Base-by-base conservation (phyloP, 192 early-diverging fungal genomes). In the Gaertneriomyces sp. region DNA sequence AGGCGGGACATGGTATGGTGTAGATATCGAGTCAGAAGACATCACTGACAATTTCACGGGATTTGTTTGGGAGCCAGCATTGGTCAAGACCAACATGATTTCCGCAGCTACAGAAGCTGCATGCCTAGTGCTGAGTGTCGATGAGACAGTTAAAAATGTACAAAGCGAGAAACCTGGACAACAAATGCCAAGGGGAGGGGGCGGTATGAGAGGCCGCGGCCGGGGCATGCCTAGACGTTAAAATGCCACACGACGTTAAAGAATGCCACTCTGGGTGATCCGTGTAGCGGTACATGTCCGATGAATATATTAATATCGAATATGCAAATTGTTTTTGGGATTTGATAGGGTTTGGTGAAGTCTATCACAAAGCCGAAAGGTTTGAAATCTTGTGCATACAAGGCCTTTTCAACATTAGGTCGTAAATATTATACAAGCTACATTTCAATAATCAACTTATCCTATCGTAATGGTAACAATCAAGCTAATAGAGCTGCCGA, bases 1-100 rank as follows among this genome's bases (percentile, higher is more conserved):
- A 68, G 88, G 86, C 55, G 83, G 79, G 64, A 85, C 63, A 53
- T 98, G 96, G 96, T 88, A 78, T 60, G 96, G 96, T 68, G 91
- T 98, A 14, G 96, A 97, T 76, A 92, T 97, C 57, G 84, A 89
- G 52, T 76, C 80, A 33, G 93, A 96, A 78, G 84, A 81, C 0
- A 93, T 96, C 60, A 76, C 90, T 53, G 91, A 98, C 74, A 89
- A 96, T 84, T 90, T 88, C 75, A 88, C 83, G 10, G 85, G 88
- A 56, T 98, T 97, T 75, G 95, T 98, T 8, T 99, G 96, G 96
- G 95, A 98, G 82, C 95, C 95, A 6, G 89, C 94, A 45, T 85
- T 98, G 54, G 95, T 99, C 74, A 99, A 99, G 85, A 94, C 87
- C 70, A 99, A 98, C 77, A 89, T 91, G 70, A 88, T 99, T 66